phyloP scores from a whole-genome alignment of 495 filamentous ascomycete species.

The Neurospora sp. region DNA sequence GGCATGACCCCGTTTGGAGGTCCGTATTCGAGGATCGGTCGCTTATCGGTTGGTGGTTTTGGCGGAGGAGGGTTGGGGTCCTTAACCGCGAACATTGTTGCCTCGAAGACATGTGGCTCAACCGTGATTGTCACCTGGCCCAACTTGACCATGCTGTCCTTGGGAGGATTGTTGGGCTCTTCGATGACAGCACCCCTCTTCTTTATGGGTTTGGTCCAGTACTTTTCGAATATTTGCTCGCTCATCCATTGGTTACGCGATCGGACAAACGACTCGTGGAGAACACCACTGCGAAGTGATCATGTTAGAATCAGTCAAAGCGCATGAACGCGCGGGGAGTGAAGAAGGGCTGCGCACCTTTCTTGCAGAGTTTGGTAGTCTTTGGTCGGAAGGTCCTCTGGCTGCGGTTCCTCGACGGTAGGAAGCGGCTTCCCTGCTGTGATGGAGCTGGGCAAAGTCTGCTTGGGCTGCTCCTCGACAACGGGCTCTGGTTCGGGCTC shows the following conservation, averaged over 20 bases:
- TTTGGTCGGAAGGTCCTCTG: slow-evolving; percentile 47
- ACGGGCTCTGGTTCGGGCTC: slow-evolving; percentile 16
- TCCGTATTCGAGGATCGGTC: slow-evolving; percentile 63
- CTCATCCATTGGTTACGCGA: slow-evolving; percentile 84
- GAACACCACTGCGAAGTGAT: slow-evolving; percentile 55
- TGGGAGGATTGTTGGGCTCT: slow-evolving; percentile 66
- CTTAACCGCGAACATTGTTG: slow-evolving; percentile 76
- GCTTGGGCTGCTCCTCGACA: slow-evolving; percentile 33
- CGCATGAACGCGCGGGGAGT: neutral
- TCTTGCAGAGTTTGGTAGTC: slow-evolving; percentile 79
- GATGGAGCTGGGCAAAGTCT: slow-evolving; percentile 47
- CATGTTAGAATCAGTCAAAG: slow-evolving; percentile 1
- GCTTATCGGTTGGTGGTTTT: slow-evolving; percentile 23
- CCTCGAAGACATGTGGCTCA: slow-evolving; percentile 86
- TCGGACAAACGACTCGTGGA: slow-evolving; percentile 69
- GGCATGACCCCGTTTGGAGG: slow-evolving; percentile 50
- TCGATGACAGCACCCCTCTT: slow-evolving; percentile 61
- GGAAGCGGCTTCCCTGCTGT: slow-evolving; percentile 58
- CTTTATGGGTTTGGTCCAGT: slow-evolving; percentile 86
- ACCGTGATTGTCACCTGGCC: slow-evolving; percentile 73
- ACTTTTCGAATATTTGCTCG: slow-evolving; percentile 83
- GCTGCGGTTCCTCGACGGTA: slow-evolving; percentile 59
- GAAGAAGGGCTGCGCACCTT: slow-evolving; percentile 44
- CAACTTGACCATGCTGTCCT: slow-evolving; percentile 77
- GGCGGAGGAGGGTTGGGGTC: slow-evolving; percentile 43